phyloP scores from a whole-genome alignment of 2,329 filamentous ascomycete genomes.

The Rosellinia necatrix region DNA sequence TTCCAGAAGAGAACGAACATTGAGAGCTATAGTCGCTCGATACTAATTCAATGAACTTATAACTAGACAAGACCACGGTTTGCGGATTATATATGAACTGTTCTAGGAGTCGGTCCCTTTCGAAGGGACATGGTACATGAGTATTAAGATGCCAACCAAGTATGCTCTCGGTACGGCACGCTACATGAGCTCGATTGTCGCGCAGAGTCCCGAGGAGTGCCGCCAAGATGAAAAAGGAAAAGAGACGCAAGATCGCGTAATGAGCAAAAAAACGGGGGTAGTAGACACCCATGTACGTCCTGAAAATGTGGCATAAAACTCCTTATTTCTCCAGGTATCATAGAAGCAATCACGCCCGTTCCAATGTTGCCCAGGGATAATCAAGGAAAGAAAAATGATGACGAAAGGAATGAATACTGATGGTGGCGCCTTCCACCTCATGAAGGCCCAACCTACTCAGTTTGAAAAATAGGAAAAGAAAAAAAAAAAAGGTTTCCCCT shows the following conservation, averaged over 20 bases:
- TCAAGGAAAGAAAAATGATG: conserved; percentile 7
- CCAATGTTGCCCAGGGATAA: conserved; percentile 21
- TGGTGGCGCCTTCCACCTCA: conserved; percentile 3
- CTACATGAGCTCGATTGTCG: conserved; percentile 36
- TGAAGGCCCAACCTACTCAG: conserved; percentile 7
- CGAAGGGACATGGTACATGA: conserved; percentile 25
- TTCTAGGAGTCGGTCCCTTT: conserved; percentile 19
- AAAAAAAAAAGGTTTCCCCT: conserved; percentile 7
- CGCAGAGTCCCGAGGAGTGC: background rate
- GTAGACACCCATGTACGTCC: conserved; percentile 18
- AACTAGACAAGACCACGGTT: too few species aligned
- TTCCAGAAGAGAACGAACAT: too few species aligned
- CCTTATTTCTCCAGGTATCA: conserved; percentile 37
- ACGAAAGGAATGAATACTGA: conserved; percentile 14
- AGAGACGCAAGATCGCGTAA: background rate
- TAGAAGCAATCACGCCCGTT: conserved; percentile 31
- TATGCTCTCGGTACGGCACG: conserved; percentile 33
- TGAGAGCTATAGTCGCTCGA: too few species aligned
- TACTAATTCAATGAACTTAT: too few species aligned
- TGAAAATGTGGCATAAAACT: conserved; percentile 27
- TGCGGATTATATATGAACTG: conserved; percentile 20
- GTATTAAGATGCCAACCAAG: conserved; percentile 32
- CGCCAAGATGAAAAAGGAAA: background rate
- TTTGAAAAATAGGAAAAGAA: too few species aligned
- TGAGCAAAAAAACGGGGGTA: conserved; percentile 16